These are phyloP conservation scores for Rhizophagus clarus DNA, from an alignment of 192 early-diverging fungal genomes.

Conservation along the genomic window DNA sequence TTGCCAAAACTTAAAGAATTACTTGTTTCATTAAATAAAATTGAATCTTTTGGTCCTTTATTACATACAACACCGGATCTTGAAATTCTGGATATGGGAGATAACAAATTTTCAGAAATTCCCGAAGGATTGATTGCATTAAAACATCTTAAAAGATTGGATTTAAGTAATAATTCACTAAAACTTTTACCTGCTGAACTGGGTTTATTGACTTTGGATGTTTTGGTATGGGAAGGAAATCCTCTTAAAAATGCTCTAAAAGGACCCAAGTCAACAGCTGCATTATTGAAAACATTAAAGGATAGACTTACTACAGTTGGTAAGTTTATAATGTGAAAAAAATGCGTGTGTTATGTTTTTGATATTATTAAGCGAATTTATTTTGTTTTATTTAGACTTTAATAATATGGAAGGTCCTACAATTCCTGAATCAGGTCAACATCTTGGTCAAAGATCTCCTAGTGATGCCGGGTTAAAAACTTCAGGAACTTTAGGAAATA, in stretches of 20 bases:
- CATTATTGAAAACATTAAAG: constrained; percentile 46
- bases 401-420: constrained; percentile 35
- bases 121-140: constrained; percentile 44
- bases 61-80: constrained; percentile 38
- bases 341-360: no score
- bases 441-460: neutral
- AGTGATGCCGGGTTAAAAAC: constrained; percentile 1
- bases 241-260: constrained; percentile 46
- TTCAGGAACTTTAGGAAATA: neutral
- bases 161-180: constrained; percentile 53
- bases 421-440: constrained; percentile 8
- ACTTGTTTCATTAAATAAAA: constrained; percentile 40
- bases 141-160: constrained; percentile 45
- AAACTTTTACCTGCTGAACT: constrained; percentile 45
- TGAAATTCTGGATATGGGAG: constrained; percentile 46
- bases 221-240: constrained; percentile 55
- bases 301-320: constrained; percentile 39
- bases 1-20: constrained; percentile 51
- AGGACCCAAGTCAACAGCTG: constrained; percentile 38
- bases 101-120: constrained; percentile 46
- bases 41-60: constrained; percentile 40
- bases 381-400: constrained; percentile 28
- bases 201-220: constrained; percentile 47
- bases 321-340: constrained; percentile 14
- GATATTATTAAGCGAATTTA: neutral